These are phyloP conservation scores for Cutaneotrichosporon dermatis DNA, from an alignment of 1,284 basidiomycete species.

Conservation along the genomic window DNA sequence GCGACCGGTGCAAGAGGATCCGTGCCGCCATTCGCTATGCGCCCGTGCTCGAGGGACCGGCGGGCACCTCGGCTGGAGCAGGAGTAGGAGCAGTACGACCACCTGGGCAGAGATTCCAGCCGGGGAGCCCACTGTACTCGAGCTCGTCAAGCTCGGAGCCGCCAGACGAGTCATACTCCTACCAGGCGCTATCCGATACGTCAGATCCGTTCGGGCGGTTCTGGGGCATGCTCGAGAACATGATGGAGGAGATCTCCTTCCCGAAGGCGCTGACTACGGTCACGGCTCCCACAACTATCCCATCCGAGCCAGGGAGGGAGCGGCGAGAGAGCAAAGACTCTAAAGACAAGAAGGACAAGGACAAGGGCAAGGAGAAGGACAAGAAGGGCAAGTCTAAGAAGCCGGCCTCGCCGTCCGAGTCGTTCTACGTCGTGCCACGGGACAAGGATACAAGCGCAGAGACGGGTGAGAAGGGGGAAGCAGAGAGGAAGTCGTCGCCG, in stretches of 20 bases:
- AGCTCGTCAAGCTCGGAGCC: conserved; percentile 36
- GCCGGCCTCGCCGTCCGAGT: conserved; percentile 28
- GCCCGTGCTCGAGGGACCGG: conserved; percentile 17
- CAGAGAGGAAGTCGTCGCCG: conserved; percentile 5
- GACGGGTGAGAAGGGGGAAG: background rate
- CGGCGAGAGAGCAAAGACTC: background rate
- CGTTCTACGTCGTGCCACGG: conserved; percentile 33
- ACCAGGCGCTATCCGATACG: conserved; percentile 35
- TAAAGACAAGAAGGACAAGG: background rate
- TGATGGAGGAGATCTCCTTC: conserved; percentile 45
- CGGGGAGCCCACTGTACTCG: conserved; percentile 24
- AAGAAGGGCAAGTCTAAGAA: background rate
- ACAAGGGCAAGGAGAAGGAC: background rate
- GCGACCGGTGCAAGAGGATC: conserved; percentile 16
- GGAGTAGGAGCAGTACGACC: no score
- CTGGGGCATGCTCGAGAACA: conserved; percentile 49
- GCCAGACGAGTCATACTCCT: conserved; percentile 35
- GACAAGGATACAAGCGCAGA: no score
- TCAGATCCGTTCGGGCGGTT: conserved; percentile 48
- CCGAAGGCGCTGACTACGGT: conserved; percentile 32
- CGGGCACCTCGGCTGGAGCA: no score
- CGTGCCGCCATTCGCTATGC: conserved; percentile 35
- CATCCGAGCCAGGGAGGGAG: background rate
- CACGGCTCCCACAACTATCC: background rate
- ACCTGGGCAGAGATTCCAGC: background rate